Conservation (phyloP, 495 filamentous ascomycete species). For the Neurospora sp. region DNA sequence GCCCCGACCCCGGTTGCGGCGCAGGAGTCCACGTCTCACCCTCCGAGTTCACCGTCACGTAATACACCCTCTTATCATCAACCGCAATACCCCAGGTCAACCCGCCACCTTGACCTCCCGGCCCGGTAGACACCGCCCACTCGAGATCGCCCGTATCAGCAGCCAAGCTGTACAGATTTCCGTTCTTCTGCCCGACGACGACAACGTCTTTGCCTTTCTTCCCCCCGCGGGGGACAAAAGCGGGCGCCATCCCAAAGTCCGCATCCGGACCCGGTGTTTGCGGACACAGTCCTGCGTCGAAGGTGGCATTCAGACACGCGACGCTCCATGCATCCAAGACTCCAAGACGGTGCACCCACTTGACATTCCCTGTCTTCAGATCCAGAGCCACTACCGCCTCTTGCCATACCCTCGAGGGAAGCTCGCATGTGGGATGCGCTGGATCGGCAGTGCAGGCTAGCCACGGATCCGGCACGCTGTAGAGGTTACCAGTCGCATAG, state of each 20-base stretch:
- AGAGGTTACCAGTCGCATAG: conserved; percentile 30
- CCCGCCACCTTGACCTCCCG: conserved; percentile 17
- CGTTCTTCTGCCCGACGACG: conserved; percentile 31
- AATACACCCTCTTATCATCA: conserved; percentile 26
- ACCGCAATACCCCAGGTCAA: conserved; percentile 31
- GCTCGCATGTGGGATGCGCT: neutral
- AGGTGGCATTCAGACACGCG: conserved; percentile 16
- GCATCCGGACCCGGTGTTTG: conserved; percentile 24
- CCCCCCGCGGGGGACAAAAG: conserved; percentile 14
- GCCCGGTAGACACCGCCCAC: conserved; percentile 23
- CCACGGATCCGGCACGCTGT: conserved; percentile 12
- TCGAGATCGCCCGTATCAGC: conserved; percentile 19
- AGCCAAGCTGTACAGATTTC: conserved; percentile 22
- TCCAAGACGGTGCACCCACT: conserved; percentile 20
- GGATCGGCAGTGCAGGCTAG: conserved; percentile 16
- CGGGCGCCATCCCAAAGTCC: conserved; percentile 35
- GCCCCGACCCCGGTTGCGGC: neutral
- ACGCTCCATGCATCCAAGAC: conserved; percentile 22
- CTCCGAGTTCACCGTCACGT: conserved; percentile 20
- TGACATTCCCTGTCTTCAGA: conserved; percentile 17
- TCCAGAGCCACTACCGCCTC: conserved; percentile 23
- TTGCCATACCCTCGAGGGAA: conserved; percentile 15
- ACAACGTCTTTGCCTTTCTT: conserved; percentile 18
- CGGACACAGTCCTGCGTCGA: conserved; percentile 13
- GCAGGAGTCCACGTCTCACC: conserved; percentile 10